phyloP scores from a whole-genome alignment of 164 flowering plant species.

The Berberis thunbergii region DNA sequence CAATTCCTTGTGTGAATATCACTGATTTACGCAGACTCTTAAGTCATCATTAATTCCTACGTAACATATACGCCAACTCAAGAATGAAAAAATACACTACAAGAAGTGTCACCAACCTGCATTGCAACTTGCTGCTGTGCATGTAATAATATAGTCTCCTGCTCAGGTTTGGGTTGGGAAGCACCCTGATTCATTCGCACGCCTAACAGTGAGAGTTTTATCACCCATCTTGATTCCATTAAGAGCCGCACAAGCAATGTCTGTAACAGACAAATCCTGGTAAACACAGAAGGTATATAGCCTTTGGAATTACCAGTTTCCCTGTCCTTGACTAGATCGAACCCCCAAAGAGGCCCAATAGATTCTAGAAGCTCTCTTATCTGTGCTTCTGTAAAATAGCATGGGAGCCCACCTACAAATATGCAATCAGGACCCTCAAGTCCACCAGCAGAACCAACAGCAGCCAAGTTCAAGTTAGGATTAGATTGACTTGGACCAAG shows the following conservation, averaged over 20 bases:
- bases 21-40: too few relatives aligned
- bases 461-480: slow-evolving; percentile 79
- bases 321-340: slow-evolving; percentile 96
- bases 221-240: slow-evolving; percentile 99
- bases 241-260: slow-evolving; percentile 95
- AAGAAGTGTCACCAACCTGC: slow-evolving; percentile 43
- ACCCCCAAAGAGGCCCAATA: slow-evolving; percentile 90
- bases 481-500: slow-evolving; percentile 98
- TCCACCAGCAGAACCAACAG: slow-evolving; percentile 96
- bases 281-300: slow-evolving; percentile 98
- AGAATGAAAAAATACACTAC: not conserved
- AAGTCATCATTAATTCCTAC: too few relatives aligned
- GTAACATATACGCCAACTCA: not conserved
- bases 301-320: slow-evolving; percentile 99
- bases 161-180: slow-evolving; percentile 86
- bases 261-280: slow-evolving; percentile 90
- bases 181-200: slow-evolving; percentile 95
- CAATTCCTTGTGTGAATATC: too few relatives aligned
- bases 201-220: slow-evolving; percentile 91
- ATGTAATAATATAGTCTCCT: slow-evolving; percentile 79
- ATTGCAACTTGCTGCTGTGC: slow-evolving; percentile 94
- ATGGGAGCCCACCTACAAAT: slow-evolving; percentile 97
- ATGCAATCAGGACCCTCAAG: slow-evolving; percentile 99
- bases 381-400: slow-evolving; percentile 91
- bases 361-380: slow-evolving; percentile 91